phyloP scores from a whole-genome alignment of 73 alveolate genomes.

The Symbiodinium pilosum region DNA sequence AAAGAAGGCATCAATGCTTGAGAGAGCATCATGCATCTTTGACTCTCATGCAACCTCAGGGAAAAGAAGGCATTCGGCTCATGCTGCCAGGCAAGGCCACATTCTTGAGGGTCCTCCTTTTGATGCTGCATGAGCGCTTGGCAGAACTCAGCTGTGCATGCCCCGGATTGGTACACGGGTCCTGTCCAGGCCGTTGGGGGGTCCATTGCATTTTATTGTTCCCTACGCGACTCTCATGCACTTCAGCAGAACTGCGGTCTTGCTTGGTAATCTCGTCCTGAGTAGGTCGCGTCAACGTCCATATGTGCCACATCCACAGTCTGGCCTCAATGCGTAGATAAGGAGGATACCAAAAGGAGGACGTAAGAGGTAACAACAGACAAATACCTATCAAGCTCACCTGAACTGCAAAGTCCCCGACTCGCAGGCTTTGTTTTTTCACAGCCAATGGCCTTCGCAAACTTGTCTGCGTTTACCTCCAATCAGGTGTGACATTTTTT shows the following conservation, averaged over 20 bases:
- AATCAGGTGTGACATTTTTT: too few species aligned
- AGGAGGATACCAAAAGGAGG: too few species aligned
- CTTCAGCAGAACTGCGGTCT: too few species aligned
- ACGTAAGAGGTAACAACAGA: too few species aligned
- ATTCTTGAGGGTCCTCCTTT: slow-evolving; percentile 40
- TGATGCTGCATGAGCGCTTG: slow-evolving; percentile 65
- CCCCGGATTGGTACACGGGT: slow-evolving; percentile 54
- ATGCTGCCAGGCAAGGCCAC: too few species aligned
- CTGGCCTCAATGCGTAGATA: neutral
- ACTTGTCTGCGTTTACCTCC: slow-evolving; percentile 75
- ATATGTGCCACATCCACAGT: slow-evolving; percentile 73
- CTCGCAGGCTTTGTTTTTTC: slow-evolving; percentile 74
- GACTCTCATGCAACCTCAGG: neutral
- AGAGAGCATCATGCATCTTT: neutral
- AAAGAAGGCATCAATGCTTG: neutral
- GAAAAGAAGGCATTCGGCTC: neutral
- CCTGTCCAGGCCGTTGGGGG: too few species aligned
- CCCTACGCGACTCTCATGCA: too few species aligned
- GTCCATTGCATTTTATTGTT: too few species aligned
- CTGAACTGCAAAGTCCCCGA: neutral
- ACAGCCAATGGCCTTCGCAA: slow-evolving; percentile 87
- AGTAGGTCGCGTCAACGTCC: slow-evolving; percentile 44
- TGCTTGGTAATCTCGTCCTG: too few species aligned
- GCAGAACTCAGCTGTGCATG: slow-evolving; percentile 66
- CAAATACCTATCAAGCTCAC: too few species aligned